phyloP scores from a whole-genome alignment of 257 asterid species.

The Lithospermum erythrorhizon region DNA sequence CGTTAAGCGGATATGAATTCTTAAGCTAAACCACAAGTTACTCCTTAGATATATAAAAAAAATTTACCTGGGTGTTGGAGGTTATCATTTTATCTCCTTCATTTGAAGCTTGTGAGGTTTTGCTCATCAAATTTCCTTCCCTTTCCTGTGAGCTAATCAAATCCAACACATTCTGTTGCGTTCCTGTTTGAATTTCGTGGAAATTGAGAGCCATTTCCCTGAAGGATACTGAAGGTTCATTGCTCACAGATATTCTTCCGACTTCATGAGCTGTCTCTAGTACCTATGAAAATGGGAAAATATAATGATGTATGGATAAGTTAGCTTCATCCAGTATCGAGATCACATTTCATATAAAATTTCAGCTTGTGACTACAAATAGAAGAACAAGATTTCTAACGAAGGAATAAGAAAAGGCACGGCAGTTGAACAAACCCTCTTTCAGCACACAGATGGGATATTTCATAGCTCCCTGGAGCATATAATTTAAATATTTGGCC shows the following conservation, averaged over 20 bases:
- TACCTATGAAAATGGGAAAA: slow-evolving; percentile 26
- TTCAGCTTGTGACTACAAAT: too few relatives aligned
- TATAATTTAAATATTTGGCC: too few relatives aligned
- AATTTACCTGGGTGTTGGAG: slow-evolving; percentile 20
- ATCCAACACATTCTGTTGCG: slow-evolving; percentile 68
- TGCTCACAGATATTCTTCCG: slow-evolving; percentile 62
- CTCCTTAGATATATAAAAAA: not conserved
- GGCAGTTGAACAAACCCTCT: too few relatives aligned
- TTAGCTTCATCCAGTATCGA: not conserved
- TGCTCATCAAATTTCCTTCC: slow-evolving; percentile 38
- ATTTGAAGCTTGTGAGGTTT: slow-evolving; percentile 29
- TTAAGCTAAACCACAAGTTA: too few relatives aligned
- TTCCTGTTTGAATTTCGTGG: slow-evolving; percentile 61
- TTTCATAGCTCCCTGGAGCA: too few relatives aligned
- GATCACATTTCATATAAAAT: too few relatives aligned
- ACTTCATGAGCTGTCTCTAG: slow-evolving; percentile 73
- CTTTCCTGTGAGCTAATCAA: slow-evolving; percentile 39
- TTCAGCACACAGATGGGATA: too few relatives aligned
- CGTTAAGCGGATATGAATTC: too few relatives aligned
- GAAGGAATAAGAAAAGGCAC: too few relatives aligned
- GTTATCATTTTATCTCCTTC: slow-evolving; percentile 23
- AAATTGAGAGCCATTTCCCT: slow-evolving; percentile 72
- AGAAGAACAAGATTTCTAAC: too few relatives aligned
- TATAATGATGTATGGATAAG: not conserved
- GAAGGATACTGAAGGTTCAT: slow-evolving; percentile 52